phyloP scores from a whole-genome alignment of 1,139 yeast genomes.

The Candida gigantensis region DNA sequence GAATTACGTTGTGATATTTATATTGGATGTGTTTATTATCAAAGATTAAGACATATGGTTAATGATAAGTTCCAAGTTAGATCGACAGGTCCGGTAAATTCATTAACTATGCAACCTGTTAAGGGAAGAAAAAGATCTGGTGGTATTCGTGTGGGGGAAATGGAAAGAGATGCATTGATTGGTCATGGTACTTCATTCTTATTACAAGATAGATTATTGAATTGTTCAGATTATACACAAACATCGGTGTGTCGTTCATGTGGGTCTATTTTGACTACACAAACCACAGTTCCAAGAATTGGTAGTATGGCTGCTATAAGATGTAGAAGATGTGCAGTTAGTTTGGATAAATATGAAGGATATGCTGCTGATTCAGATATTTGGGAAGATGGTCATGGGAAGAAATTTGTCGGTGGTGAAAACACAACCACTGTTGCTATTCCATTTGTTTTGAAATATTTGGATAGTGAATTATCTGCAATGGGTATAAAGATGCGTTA shows the following conservation, averaged over 20 bases:
- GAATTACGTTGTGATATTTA: slow-evolving; percentile 94
- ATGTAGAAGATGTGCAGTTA: slow-evolving; percentile 89
- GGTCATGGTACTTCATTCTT: slow-evolving; percentile 99
- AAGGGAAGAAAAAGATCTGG: slow-evolving; percentile 99
- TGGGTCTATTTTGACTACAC: slow-evolving; percentile 89
- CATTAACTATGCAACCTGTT: slow-evolving; percentile 98
- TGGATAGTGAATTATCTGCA: slow-evolving; percentile 94
- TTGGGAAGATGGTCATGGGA: slow-evolving; percentile 98
- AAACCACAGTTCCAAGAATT: slow-evolving; percentile 85
- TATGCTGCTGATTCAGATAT: slow-evolving; percentile 72
- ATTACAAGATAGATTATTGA: slow-evolving; percentile 90
- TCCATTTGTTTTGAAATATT: slow-evolving; percentile 92
- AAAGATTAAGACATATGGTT: slow-evolving; percentile 98
- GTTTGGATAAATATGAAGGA: slow-evolving; percentile 48
- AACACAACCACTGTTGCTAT: slow-evolving; percentile 92
- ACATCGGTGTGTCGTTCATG: slow-evolving; percentile 87
- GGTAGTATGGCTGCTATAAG: slow-evolving; percentile 78
- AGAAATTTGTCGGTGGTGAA: slow-evolving; percentile 86
- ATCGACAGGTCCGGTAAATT: slow-evolving; percentile 97
- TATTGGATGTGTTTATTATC: slow-evolving; percentile 95
- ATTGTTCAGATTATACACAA: slow-evolving; percentile 95
- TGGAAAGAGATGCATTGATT: slow-evolving; percentile 98
- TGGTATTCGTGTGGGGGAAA: slow-evolving; percentile 99
- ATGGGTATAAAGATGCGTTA: slow-evolving; percentile 96
- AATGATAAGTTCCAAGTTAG: slow-evolving; percentile 99